Percentiles rank a stretch among this genome's conserved stretches.
Evolutionary conservation across 1,284 basidiomycete species (phyloP).

Genomic region (Hymenochaete sp.): DNA sequence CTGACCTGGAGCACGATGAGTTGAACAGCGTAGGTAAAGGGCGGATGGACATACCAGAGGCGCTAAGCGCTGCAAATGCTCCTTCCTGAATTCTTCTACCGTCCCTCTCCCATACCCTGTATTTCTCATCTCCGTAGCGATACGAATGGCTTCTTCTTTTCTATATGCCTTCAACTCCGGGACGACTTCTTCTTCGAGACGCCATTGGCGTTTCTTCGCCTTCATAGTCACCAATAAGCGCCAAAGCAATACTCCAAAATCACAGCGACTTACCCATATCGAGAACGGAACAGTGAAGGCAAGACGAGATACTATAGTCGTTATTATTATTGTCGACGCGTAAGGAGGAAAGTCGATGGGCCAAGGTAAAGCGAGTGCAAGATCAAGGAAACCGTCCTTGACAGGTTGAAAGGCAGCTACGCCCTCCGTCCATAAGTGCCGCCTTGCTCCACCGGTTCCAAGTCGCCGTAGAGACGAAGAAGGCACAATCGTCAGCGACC

Average conservation of each 20-base stretch:
- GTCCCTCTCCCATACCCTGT: constrained; percentile 41
- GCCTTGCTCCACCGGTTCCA: too few relatives aligned
- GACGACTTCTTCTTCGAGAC: constrained; percentile 58
- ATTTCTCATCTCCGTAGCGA: constrained; percentile 50
- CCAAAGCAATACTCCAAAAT: constrained; percentile 5
- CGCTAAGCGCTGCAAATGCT: constrained; percentile 38
- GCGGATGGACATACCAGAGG: constrained; percentile 17
- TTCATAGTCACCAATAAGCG: constrained; percentile 23
- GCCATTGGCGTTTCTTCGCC: constrained; percentile 56
- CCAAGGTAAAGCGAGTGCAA: constrained; percentile 61
- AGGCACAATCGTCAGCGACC: too few relatives aligned
- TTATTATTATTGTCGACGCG: constrained; percentile 68
- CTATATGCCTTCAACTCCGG: constrained; percentile 54
- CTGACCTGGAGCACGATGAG: constrained; percentile 36
- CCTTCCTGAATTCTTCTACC: constrained; percentile 41
- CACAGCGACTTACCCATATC: constrained; percentile 59
- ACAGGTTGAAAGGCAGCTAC: constrained; percentile 31
- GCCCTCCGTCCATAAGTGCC: constrained; percentile 28
- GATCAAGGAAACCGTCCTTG: constrained; percentile 47
- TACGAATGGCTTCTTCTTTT: constrained; percentile 42
- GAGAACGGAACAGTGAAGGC: constrained; percentile 65
- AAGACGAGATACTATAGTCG: constrained; percentile 60
- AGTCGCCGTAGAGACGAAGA: too few relatives aligned
- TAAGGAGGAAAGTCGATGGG: constrained; percentile 61
- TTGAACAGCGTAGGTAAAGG: background rate